Base-by-base conservation (phyloP, 106 monocot species). In the Dendrobium huoshanense region DNA sequence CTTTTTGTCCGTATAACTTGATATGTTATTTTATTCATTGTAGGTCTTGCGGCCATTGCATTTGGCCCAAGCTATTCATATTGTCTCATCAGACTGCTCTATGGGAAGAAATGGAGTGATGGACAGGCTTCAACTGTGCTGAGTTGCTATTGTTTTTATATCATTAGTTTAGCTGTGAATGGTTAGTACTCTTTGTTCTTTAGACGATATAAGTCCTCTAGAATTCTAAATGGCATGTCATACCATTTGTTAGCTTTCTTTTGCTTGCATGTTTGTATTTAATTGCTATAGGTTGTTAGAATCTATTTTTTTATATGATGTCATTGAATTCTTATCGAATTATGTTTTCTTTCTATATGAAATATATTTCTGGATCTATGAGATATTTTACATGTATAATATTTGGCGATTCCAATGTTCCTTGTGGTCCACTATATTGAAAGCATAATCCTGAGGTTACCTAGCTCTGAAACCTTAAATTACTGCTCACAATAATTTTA, bases 31-130 rank as follows among this genome's bases (percentile, higher is more conserved):
- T 67, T 65, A 77, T 33, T 77, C 67, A 73, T 80, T 89, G 67
- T 75, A 97, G 97, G 97, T 18, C 85, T 97, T 76, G 80, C 89
- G 73, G 90, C 91, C 65, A 82, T 91, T 41, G 85, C 97, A 54
- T 97, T 97, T 84, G 97, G 97, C 79, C 97, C 97, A 67, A 94
- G 92, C 70, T 97, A 94, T 80, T 94, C 97, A 48, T 97, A 97
- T 84, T 59, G 90, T 77, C 81, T 94, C 41, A 84, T 94, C 44
- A 89, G 91, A 77, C 82, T 97, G 65, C 87, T 97, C 22, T 89
- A 97, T 84, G 97, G 92, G 80, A 87, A 79, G 75, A 90, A 89
- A 75, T 94, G 94, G 92, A 97, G 97, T 86, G 92, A 97, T 88
- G 92, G 92, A 61, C 94, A 97, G 80, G 92, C 97, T 84, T 67